Percentiles rank a stretch among this genome's conserved stretches.
Evolutionary conservation across 805 yeast species (phyloP).

Genomic region (Priceomyces melissophilus): DNA sequence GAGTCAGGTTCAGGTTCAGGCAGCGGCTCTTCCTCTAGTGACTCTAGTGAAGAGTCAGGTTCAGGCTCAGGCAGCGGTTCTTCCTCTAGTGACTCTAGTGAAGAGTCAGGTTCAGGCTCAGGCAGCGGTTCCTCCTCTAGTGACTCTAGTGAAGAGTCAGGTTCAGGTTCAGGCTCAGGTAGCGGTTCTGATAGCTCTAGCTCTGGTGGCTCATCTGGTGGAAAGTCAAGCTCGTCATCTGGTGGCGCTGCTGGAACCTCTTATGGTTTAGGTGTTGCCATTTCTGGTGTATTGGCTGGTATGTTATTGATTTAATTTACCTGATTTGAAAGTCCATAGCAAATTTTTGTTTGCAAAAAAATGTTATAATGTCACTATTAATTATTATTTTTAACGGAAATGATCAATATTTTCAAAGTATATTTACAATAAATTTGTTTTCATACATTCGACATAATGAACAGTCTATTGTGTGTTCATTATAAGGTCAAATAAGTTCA

Average conservation of each 20-base stretch:
- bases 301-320: slow-evolving; percentile 15
- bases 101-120: slow-evolving; percentile 3
- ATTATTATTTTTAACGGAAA: not conserved
- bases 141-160: slow-evolving; percentile 3
- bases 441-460: not conserved
- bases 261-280: slow-evolving; percentile 13
- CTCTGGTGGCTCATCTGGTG: slow-evolving; percentile 2
- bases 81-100: slow-evolving; percentile 6
- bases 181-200: slow-evolving; percentile 5
- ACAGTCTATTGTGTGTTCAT: not conserved
- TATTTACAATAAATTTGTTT: not conserved
- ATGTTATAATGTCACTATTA: not conserved
- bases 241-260: slow-evolving; percentile 15
- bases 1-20: slow-evolving; percentile 2
- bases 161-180: slow-evolving; percentile 5
- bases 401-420: not conserved
- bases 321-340: not conserved
- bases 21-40: slow-evolving; percentile 4
- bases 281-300: slow-evolving; percentile 17
- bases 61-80: slow-evolving; percentile 2
- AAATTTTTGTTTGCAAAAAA: not conserved
- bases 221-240: slow-evolving; percentile 4
- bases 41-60: not conserved
- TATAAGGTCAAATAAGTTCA: too few relatives aligned
- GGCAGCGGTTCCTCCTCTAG: slow-evolving; percentile 5